Percentiles rank a stretch among this genome's conserved stretches.
Evolutionary conservation across 257 asterid genomes (phyloP).

Genomic region (Phtheirospermum japonicum): DNA sequence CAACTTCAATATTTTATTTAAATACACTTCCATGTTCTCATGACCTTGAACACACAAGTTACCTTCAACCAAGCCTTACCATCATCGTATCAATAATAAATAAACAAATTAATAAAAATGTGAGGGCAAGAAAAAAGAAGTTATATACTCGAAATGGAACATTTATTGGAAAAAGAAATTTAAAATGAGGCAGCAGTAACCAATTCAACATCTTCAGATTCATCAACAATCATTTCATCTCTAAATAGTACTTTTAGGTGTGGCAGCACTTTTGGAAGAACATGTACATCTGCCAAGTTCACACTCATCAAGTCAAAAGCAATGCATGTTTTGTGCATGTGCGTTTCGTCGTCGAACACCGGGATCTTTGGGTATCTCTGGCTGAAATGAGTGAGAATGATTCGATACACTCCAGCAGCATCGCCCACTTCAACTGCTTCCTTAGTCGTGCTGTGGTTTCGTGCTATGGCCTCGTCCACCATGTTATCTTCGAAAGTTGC

Average conservation of each 20-base stretch:
- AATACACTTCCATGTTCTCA: too few relatives aligned
- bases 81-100: too few relatives aligned
- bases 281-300: constrained; percentile 76
- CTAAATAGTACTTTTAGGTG: constrained; percentile 68
- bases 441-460: constrained; percentile 86
- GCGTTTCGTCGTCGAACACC: constrained; percentile 68
- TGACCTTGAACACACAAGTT: too few relatives aligned
- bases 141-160: too few relatives aligned
- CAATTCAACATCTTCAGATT: constrained; percentile 54
- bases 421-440: constrained; percentile 87
- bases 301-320: constrained; percentile 97
- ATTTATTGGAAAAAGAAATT: background rate
- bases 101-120: too few relatives aligned
- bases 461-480: constrained; percentile 76
- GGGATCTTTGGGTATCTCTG: constrained; percentile 97
- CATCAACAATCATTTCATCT: constrained; percentile 68
- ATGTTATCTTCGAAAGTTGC: constrained; percentile 91
- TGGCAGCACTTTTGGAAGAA: constrained; percentile 79
- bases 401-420: constrained; percentile 72
- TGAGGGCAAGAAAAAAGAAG: too few relatives aligned
- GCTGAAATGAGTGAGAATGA: constrained; percentile 91
- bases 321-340: constrained; percentile 76
- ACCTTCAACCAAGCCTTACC: too few relatives aligned
- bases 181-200: constrained; percentile 36
- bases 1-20: too few relatives aligned